A percentile compares a stretch with the other conserved stretches of the same genome.
Conservation (phyloP, 2,329 filamentous ascomycete genomes). For the Hypomyces perniciosus region DNA sequence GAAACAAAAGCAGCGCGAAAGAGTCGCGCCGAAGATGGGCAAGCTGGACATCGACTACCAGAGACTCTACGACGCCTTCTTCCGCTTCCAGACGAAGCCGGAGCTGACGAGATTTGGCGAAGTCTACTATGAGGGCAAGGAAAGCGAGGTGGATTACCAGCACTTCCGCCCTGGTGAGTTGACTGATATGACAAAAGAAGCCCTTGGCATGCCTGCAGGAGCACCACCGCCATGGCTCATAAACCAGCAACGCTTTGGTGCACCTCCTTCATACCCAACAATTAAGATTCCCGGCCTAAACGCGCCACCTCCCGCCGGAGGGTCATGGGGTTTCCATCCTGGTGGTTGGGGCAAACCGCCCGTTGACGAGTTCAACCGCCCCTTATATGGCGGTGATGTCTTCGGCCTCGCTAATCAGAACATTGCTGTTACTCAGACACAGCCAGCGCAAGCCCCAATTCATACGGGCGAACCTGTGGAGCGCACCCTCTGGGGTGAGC, state of each 20-base stretch:
- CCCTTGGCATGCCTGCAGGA: conserved; percentile 86
- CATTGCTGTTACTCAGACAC: conserved; percentile 31
- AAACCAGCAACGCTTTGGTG: conserved; percentile 90
- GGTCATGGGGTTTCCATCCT: conserved; percentile 89
- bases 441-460: conserved; percentile 33
- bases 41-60: conserved; percentile 98
- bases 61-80: conserved; percentile 97
- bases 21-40: conserved; percentile 92
- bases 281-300: conserved; percentile 92
- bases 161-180: conserved; percentile 87
- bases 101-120: conserved; percentile 91
- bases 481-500: conserved; percentile 83
- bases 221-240: conserved; percentile 96
- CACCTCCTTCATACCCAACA: conserved; percentile 91
- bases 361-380: conserved; percentile 85
- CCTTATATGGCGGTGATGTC: conserved; percentile 89
- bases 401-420: conserved; percentile 63
- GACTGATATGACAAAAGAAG: conserved; percentile 83
- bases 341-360: conserved; percentile 96
- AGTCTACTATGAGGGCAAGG: conserved; percentile 99
- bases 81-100: conserved; percentile 94
- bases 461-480: conserved; percentile 71
- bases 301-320: conserved; percentile 82
- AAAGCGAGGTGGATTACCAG: conserved; percentile 90
- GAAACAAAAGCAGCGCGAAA: conserved; percentile 92